These are phyloP conservation scores for Pichia deserticola DNA, from an alignment of 805 yeast species.

Conservation along the genomic window DNA sequence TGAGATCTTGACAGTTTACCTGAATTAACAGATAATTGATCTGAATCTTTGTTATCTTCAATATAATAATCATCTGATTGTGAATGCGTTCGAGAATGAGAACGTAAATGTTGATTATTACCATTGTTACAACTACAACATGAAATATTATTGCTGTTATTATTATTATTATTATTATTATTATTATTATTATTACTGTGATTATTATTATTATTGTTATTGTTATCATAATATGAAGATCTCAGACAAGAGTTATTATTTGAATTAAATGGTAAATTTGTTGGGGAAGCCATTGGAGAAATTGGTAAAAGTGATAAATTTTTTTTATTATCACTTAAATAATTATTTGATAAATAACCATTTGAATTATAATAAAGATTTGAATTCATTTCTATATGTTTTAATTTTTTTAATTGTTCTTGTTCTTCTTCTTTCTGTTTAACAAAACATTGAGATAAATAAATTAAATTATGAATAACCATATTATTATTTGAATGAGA, in stretches of 20 bases:
- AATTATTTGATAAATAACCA: conserved; percentile 1
- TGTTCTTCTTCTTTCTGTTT: conserved; percentile 19
- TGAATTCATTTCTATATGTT: conserved; percentile 5
- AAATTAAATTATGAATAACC: conserved; percentile 20
- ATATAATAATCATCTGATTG: neutral
- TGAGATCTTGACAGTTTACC: conserved; percentile 18
- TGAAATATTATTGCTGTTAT: neutral
- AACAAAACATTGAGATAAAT: conserved; percentile 20
- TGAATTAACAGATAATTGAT: neutral
- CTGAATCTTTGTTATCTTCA: neutral
- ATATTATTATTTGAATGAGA: conserved; percentile 12
- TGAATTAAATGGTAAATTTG: conserved; percentile 10
- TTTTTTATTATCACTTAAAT: neutral
- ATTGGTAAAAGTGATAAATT: conserved; percentile 9
- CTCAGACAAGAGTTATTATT: conserved; percentile 8
- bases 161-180: neutral
- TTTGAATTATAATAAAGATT: conserved; percentile 4
- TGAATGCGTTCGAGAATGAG: neutral
- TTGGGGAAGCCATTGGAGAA: conserved; percentile 28
- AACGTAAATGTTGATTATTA: no score
- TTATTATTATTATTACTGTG: neutral
- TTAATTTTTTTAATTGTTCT: conserved; percentile 7
- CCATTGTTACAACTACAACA: no score
- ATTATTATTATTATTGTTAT: conserved; percentile 1
- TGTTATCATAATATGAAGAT: neutral